Evolutionary conservation across 495 filamentous ascomycete genomes (phyloP), one percentile per base, ranked within the genome.

Genomic region (Wilcoxina mikolae): DNA sequence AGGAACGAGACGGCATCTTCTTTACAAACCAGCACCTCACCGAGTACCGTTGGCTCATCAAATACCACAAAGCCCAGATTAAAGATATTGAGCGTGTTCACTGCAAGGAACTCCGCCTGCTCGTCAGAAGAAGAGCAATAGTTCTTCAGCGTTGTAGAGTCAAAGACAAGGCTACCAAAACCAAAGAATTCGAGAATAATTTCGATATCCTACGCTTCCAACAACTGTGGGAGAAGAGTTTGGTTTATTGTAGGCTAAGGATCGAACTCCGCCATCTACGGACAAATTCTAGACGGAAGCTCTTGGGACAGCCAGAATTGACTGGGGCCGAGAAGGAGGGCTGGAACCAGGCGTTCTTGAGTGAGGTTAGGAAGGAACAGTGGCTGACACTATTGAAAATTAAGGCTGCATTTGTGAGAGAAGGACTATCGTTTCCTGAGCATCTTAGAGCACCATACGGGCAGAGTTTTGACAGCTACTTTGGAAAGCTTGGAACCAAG

Each of bases 1-100:
- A 49, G 20, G 46, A 49, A 49, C 46, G 46, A 49, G 46, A 49
- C 46, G 46, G 46, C 24, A 49, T 49, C 10, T 49, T 49, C 46
- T 49, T 18, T 20, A 49, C 46, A 2, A 49, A 49, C 12, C 24
- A 49, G 1, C 46, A 49, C 25, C 24, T 49, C 22, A 29, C 25
- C 46, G 46, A 49, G 27, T 49, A 49, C 24, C 46, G 46, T 12
- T 49, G 46, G 46, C 46, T 49, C 12, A 29, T 49, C 25, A 49
- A 49, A 23, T 49, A 29, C 46, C 46, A 49, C 46, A 15, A 15
- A 29, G 46, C 46, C 20, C 46, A 49, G 25, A 49, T 49, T 23
- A 49, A 49, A 49, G 46, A 49, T 20, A 49, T 49, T 29, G 46
- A 49, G 25, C 24, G 20, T 9, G 22, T 29, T 10, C 46, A 49